A percentile compares a stretch with the other conserved stretches of the same genome.
These are phyloP conservation scores for Lasiosphaeria ovina DNA, from an alignment of 495 filamentous ascomycete genomes.

Conservation along the genomic window DNA sequence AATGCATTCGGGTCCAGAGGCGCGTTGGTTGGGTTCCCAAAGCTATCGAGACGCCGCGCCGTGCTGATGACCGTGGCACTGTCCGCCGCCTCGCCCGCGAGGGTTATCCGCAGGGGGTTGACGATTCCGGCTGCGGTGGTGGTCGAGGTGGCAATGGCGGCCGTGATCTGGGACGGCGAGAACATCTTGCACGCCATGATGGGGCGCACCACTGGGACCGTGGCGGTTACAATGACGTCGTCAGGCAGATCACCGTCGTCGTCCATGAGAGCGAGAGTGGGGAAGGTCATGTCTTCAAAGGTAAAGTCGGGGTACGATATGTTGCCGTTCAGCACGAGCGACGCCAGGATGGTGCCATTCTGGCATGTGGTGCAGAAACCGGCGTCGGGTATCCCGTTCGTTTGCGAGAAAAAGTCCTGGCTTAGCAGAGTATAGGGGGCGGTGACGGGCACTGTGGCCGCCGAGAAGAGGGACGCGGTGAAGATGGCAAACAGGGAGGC, in stretches of 20 bases:
- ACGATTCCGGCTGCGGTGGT: constrained; percentile 7
- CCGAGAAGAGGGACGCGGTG: constrained; percentile 16
- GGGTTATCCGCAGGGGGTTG: constrained; percentile 16
- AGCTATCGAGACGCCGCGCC: neutral
- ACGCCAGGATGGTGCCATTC: constrained; percentile 21
- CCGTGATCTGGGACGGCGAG: constrained; percentile 15
- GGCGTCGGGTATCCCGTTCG: constrained; percentile 1
- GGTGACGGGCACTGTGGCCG: constrained; percentile 14
- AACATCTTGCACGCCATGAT: constrained; percentile 21
- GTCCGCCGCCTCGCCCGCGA: constrained; percentile 12
- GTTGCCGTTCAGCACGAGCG: constrained; percentile 24
- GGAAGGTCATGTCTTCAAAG: constrained; percentile 26
- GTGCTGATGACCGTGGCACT: constrained; percentile 13
- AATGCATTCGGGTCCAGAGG: constrained; percentile 12
- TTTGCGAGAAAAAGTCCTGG: constrained; percentile 21
- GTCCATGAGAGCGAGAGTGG: constrained; percentile 12
- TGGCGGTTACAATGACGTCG: constrained; percentile 17
- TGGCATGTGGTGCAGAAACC: constrained; percentile 12
- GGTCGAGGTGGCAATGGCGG: constrained; percentile 12
- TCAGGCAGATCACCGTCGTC: constrained; percentile 11
- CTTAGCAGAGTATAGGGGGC: constrained; percentile 15
- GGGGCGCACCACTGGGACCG: constrained; percentile 21
- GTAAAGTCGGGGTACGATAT: constrained; percentile 25
- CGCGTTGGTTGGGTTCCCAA: neutral
- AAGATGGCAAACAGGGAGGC: constrained; percentile 19